These are phyloP conservation scores for Alnus rubra DNA, from an alignment of 306 rosid genomes.

Conservation along the genomic window DNA sequence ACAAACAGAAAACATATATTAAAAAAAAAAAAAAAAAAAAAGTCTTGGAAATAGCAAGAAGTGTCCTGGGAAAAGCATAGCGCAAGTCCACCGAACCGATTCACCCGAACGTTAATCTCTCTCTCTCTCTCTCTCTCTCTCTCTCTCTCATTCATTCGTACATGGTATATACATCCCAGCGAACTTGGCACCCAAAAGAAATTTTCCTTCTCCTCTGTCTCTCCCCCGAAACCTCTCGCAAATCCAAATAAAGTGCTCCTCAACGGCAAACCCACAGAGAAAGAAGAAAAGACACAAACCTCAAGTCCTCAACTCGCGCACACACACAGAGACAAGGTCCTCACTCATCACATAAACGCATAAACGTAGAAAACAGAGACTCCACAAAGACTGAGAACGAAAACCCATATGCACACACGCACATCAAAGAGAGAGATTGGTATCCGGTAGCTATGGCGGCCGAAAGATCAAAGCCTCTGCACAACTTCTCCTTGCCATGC, in stretches of 20 bases:
- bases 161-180: neutral
- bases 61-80: neutral
- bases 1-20: too few species aligned
- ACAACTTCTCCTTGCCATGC: conserved; percentile 62
- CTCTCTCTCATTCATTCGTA: neutral
- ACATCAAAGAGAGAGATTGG: neutral
- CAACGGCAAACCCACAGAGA: too few species aligned
- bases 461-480: conserved; percentile 57
- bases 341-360: too few species aligned
- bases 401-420: neutral
- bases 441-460: conserved; percentile 39
- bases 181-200: neutral
- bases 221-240: neutral
- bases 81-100: neutral
- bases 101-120: conserved; percentile 26
- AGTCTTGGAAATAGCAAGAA: too few species aligned
- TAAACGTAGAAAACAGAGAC: conserved; percentile 3
- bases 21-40: too few species aligned
- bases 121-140: neutral
- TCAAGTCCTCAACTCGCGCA: too few species aligned
- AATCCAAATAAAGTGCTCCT: conserved; percentile 4
- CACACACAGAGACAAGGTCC: neutral
- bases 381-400: neutral
- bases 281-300: too few species aligned
- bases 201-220: neutral